Evolutionary conservation across 1,284 basidiomycete genomes (phyloP).

Genomic region (Leccinum pachyderme): DNA sequence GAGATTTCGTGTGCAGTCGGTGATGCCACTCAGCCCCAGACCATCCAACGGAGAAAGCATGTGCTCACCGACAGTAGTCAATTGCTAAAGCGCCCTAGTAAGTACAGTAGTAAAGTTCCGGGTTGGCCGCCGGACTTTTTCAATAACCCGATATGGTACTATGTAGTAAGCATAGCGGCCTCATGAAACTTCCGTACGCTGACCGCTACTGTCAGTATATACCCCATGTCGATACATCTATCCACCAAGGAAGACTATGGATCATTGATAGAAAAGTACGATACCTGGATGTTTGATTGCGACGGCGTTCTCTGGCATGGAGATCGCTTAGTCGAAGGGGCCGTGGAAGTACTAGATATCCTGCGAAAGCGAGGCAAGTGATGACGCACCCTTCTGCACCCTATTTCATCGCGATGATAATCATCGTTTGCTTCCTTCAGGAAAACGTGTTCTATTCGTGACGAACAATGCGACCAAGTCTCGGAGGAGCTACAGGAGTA

Average conservation of each 20-base stretch:
- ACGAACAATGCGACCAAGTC: slow-evolving; percentile 99
- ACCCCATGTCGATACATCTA: slow-evolving; percentile 40
- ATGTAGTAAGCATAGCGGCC: slow-evolving; percentile 27
- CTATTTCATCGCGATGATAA: background rate
- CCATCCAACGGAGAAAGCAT: background rate
- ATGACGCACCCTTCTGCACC: background rate
- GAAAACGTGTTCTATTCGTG: slow-evolving; percentile 91
- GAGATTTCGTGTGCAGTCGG: background rate
- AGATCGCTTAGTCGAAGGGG: slow-evolving; percentile 78
- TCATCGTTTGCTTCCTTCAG: slow-evolving; percentile 36
- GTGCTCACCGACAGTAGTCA: too few species aligned
- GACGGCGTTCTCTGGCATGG: slow-evolving; percentile 95
- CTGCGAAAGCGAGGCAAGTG: slow-evolving; percentile 64
- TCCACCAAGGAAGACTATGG: slow-evolving; percentile 52
- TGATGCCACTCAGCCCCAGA: background rate
- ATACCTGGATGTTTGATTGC: slow-evolving; percentile 96
- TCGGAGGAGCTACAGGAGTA: slow-evolving; percentile 80
- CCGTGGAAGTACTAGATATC: slow-evolving; percentile 66
- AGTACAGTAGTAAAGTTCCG: too few species aligned
- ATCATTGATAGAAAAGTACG: slow-evolving; percentile 70
- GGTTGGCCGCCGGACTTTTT: background rate
- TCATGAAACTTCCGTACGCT: background rate
- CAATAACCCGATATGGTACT: slow-evolving; percentile 25
- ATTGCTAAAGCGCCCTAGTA: too few species aligned
- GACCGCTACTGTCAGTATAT: slow-evolving; percentile 16